These are phyloP conservation scores for Brassica juncea DNA, from an alignment of 345 rosid species.

Conservation along the genomic window DNA sequence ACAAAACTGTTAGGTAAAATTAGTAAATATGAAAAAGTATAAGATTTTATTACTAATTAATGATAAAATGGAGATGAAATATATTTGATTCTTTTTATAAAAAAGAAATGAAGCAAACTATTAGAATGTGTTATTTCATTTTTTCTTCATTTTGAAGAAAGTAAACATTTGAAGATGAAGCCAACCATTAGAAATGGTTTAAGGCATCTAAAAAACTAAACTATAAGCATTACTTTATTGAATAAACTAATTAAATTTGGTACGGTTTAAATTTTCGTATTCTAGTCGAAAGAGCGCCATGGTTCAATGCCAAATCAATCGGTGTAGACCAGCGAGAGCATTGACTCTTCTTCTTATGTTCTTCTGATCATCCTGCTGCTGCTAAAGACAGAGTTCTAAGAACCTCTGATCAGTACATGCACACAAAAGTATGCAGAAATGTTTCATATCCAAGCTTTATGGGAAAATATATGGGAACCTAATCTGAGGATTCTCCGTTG, in stretches of 20 bases:
- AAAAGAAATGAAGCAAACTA: too few relatives aligned
- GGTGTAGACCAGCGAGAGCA: neutral
- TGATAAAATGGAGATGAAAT: too few relatives aligned
- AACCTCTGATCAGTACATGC: neutral
- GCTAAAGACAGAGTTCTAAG: constrained; percentile 30
- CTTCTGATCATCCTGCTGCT: constrained; percentile 96
- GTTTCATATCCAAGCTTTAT: neutral
- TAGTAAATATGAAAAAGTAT: too few relatives aligned
- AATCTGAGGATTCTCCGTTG: constrained; percentile 74
- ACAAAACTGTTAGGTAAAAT: too few relatives aligned
- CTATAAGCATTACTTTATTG: neutral
- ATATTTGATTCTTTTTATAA: too few relatives aligned
- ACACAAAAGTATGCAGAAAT: neutral
- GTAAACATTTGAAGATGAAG: too few relatives aligned
- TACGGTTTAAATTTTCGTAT: neutral
- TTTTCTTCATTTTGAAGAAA: too few relatives aligned
- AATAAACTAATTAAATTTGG: neutral
- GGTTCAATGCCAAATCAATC: neutral
- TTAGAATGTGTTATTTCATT: too few relatives aligned
- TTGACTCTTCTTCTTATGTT: constrained; percentile 76
- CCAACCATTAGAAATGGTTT: too few relatives aligned
- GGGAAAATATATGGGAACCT: constrained; percentile 45
- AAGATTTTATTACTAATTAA: too few relatives aligned
- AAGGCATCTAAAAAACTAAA: neutral
- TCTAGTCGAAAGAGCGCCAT: neutral